Evolutionary conservation across 1,284 basidiomycete genomes (phyloP).

Genomic region (Irpex sp.): DNA sequence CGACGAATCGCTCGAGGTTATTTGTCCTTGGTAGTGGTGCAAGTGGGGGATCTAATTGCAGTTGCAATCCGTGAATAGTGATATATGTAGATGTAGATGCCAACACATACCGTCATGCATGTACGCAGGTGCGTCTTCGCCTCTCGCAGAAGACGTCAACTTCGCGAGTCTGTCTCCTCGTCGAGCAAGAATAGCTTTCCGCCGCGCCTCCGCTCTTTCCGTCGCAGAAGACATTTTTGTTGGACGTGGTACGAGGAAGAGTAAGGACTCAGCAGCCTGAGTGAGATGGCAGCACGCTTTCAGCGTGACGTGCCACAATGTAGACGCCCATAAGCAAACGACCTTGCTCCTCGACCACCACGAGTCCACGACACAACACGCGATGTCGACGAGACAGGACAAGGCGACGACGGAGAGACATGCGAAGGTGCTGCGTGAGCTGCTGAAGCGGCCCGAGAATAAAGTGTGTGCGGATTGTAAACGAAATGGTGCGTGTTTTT

Average conservation of each 20-base stretch:
- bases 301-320: slow-evolving; percentile 7
- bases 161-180: slow-evolving; percentile 68
- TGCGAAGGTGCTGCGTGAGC: slow-evolving; percentile 72
- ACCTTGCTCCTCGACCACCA: neutral
- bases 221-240: slow-evolving; percentile 41
- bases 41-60: slow-evolving; percentile 36
- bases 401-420: slow-evolving; percentile 79
- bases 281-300: neutral
- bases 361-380: slow-evolving; percentile 10
- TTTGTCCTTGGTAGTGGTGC: slow-evolving; percentile 27
- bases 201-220: slow-evolving; percentile 65
- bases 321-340: neutral
- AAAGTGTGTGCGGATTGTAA: slow-evolving; percentile 94
- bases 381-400: slow-evolving; percentile 67
- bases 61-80: neutral
- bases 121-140: slow-evolving; percentile 61
- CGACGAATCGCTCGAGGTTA: slow-evolving; percentile 47
- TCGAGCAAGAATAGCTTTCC: slow-evolving; percentile 66
- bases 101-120: slow-evolving; percentile 43
- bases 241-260: slow-evolving; percentile 7
- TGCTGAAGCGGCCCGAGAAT: slow-evolving; percentile 87
- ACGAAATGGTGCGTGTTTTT: slow-evolving; percentile 64
- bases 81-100: neutral
- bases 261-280: too few species aligned
- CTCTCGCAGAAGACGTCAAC: slow-evolving; percentile 67